Conservation (phyloP, 2,329 filamentous ascomycete species). For the Neofusicoccum kwambonambiense region DNA sequence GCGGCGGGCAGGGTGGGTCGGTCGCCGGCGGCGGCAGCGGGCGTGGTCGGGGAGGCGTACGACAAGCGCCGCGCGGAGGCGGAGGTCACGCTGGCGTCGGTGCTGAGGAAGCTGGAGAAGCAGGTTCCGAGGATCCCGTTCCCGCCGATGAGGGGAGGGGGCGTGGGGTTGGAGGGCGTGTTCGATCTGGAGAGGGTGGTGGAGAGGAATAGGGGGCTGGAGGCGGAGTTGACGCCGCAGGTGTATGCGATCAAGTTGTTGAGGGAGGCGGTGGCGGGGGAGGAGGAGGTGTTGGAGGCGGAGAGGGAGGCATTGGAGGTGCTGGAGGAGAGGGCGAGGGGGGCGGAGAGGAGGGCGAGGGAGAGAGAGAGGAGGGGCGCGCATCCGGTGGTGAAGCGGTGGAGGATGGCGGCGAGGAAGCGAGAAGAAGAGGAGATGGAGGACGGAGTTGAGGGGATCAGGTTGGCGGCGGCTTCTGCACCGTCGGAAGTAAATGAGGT, state of each 20-base stretch:
- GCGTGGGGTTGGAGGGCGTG: slow-evolving; percentile 32
- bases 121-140: slow-evolving; percentile 65
- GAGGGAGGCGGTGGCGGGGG: slow-evolving; percentile 55
- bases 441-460: slow-evolving; percentile 31
- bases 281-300: slow-evolving; percentile 55
- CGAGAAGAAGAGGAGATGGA: not conserved
- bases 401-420: not conserved
- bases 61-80: slow-evolving; percentile 50
- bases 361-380: slow-evolving; percentile 37
- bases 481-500: no score
- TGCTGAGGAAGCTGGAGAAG: slow-evolving; percentile 56
- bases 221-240: slow-evolving; percentile 60
- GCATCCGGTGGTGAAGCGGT: slow-evolving; percentile 12
- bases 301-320: slow-evolving; percentile 54
- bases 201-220: slow-evolving; percentile 56
- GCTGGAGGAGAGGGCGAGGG: slow-evolving; percentile 58
- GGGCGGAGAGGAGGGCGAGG: slow-evolving; percentile 53
- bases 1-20: slow-evolving; percentile 46
- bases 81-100: slow-evolving; percentile 54
- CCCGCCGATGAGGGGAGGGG: slow-evolving; percentile 54
- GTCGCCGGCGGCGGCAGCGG: slow-evolving; percentile 26
- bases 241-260: slow-evolving; percentile 64
- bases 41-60: not conserved
- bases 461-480: not conserved
- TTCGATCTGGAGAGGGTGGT: slow-evolving; percentile 66